These are phyloP conservation scores for Falciphora oryzae DNA, from an alignment of 2,329 filamentous ascomycete genomes.

Conservation along the genomic window DNA sequence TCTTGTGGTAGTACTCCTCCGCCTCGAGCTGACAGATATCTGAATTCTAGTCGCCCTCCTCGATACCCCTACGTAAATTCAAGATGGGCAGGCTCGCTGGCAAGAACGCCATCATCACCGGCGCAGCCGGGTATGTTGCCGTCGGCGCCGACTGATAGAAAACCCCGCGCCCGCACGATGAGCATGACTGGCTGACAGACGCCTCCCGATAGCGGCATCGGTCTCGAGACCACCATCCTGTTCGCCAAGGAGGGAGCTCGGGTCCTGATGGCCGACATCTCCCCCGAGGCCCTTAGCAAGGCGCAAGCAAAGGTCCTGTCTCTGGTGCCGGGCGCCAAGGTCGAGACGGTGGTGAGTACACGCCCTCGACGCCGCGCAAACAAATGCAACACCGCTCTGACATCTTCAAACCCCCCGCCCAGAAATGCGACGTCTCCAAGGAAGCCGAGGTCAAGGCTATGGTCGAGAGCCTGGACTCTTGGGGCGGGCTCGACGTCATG, in stretches of 20 bases:
- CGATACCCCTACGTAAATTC: neutral
- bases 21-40: neutral
- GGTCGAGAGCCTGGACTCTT: conserved; percentile 69
- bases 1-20: neutral
- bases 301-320: conserved; percentile 70
- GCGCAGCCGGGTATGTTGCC: conserved; percentile 69
- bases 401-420: neutral
- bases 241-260: conserved; percentile 85
- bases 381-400: conserved; percentile 3
- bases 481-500: conserved; percentile 85
- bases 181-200: conserved; percentile 3
- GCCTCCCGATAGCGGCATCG: conserved; percentile 64
- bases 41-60: neutral
- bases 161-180: neutral
- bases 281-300: conserved; percentile 68
- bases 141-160: neutral
- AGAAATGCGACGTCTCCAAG: conserved; percentile 73
- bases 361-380: neutral
- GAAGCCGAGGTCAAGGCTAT: conserved; percentile 72
- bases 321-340: conserved; percentile 56
- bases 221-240: conserved; percentile 84
- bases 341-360: conserved; percentile 51
- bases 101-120: conserved; percentile 70
- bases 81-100: conserved; percentile 35
- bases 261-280: conserved; percentile 82